These are phyloP conservation scores for Didymella pomorum DNA, from an alignment of 2,329 filamentous ascomycete genomes.

Conservation along the genomic window DNA sequence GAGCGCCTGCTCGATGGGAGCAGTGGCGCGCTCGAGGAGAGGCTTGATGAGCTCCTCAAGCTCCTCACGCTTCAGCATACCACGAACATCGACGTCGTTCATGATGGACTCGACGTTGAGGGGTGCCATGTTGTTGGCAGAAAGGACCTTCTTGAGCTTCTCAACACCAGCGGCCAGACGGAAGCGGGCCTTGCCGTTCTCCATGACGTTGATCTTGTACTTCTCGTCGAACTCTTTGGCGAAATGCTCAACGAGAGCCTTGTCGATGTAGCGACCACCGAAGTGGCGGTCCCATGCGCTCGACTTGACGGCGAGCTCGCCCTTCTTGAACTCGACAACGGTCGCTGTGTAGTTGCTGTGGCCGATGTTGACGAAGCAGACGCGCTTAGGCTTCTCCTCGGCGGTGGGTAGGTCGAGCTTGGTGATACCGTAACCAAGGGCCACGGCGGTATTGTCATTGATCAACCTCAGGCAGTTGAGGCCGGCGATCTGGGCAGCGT, in stretches of 20 bases:
- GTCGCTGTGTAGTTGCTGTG: conserved; percentile 96
- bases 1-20: conserved; percentile 87
- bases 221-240: conserved; percentile 96
- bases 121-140: conserved; percentile 90
- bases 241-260: conserved; percentile 92
- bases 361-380: conserved; percentile 92
- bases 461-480: conserved; percentile 92
- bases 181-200: conserved; percentile 86
- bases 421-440: conserved; percentile 96
- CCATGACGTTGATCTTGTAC: conserved; percentile 94
- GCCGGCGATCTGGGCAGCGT: conserved; percentile 91
- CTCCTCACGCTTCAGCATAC: conserved; percentile 92
- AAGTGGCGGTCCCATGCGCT: conserved; percentile 96
- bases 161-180: conserved; percentile 89
- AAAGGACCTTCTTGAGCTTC: conserved; percentile 98
- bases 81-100: conserved; percentile 92
- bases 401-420: conserved; percentile 89
- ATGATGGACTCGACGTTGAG: conserved; percentile 98
- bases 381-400: conserved; percentile 91
- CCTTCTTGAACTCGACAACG: conserved; percentile 96
- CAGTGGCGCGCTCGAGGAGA: conserved; percentile 74
- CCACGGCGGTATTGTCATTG: conserved; percentile 97
- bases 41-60: conserved; percentile 91
- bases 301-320: conserved; percentile 91
- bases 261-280: conserved; percentile 96